Base-by-base conservation (phyloP, 2,329 filamentous ascomycete genomes). In the Fusarium goolgardi region DNA sequence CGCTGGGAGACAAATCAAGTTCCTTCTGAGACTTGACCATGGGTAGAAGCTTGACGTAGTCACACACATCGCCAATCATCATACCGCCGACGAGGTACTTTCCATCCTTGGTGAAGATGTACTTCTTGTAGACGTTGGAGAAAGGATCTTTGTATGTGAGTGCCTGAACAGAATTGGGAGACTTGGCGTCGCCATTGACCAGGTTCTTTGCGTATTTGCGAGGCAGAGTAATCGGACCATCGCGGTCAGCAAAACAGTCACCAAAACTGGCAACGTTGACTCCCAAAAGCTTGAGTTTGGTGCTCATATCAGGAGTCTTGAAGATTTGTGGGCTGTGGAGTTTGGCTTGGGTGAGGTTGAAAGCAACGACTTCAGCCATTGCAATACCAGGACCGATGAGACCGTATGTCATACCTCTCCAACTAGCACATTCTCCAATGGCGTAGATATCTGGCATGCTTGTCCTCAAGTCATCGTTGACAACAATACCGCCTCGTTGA, bases 241-340 rank as follows among this genome's bases (percentile, higher is more conserved):
- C 92, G 31, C 91, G 84, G 72, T 97, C 94, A 0, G 94, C 94
- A 70, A 97, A 97, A 82, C 94, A 97, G 76, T 97, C 94, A 1
- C 94, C 94, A 75, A 97, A 97, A 74, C 92, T 96, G 20, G 94
- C 94, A 6, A 97, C 94, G 69, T 97, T 92, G 11, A 97, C 93
- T 1, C 94, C 94, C 0, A 97, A 84, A 0, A 97, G 83, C 82
- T 97, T 97, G 31, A 97, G 82, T 77, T 97, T 97, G 0, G 94
- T 97, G 82, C 94, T 97, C 40, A 97, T 82, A 77, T 97, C 93
- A 0, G 94, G 94, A 6, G 90, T 82, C 77, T 92, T 93, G 83
- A 96, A 97, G 31, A 82, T 83, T 32, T 91, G 84, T 3, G 87
- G 87, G 9, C 87, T 79, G 75, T 95, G 91, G 3, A 88, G 85